phyloP scores from a whole-genome alignment of 2,329 filamentous ascomycete species.

The Colletotrichum phormii region DNA sequence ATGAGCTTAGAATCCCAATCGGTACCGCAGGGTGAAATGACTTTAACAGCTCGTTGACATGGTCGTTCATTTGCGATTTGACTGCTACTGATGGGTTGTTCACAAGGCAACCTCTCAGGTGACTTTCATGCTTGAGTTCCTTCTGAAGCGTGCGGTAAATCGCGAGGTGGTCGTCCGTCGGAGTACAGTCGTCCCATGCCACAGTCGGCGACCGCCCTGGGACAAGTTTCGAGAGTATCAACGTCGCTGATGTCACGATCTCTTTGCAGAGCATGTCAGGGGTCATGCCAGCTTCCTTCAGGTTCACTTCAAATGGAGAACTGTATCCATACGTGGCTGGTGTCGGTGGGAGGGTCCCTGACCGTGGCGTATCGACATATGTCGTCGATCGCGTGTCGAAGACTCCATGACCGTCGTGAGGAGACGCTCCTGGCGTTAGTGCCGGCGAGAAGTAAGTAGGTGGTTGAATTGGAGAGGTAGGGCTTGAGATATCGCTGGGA shows the following conservation, averaged over 20 bases:
- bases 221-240: neutral
- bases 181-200: neutral
- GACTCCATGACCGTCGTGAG: neutral
- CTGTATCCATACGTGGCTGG: neutral
- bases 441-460: neutral
- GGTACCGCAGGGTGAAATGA: constrained; percentile 4
- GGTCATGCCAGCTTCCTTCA: neutral
- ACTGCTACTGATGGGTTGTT: neutral
- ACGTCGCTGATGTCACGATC: neutral
- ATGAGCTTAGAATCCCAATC: constrained; percentile 16
- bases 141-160: constrained; percentile 14
- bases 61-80: neutral
- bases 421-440: neutral
- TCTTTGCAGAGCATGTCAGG: neutral
- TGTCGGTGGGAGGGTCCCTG: constrained; percentile 1
- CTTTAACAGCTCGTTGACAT: constrained; percentile 1
- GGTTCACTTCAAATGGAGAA: neutral
- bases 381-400: neutral
- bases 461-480: neutral
- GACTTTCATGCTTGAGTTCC: constrained; percentile 14
- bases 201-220: neutral
- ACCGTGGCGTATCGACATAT: neutral
- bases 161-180: constrained; percentile 12
- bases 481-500: neutral
- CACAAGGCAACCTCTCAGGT: constrained; percentile 13